Percentiles rank a stretch among this genome's conserved stretches.
Conservation (phyloP, 176 grass and related monocot species). For the Eleusine indica region DNA sequence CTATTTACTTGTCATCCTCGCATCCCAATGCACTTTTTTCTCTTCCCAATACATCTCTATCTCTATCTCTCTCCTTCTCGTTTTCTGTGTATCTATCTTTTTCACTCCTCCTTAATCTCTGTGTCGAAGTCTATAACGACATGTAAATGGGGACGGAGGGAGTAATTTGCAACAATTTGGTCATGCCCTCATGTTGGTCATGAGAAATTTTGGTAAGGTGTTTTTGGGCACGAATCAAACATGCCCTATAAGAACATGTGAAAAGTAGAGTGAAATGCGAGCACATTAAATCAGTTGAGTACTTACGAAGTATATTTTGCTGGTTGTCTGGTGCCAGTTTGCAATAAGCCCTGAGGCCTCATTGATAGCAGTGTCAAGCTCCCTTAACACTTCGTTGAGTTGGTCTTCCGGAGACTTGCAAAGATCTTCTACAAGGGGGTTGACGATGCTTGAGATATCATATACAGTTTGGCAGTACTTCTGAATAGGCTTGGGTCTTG, state of each 20-base stretch:
- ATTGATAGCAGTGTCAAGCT: conserved; percentile 63
- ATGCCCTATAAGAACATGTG: neutral
- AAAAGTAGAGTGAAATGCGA: neutral
- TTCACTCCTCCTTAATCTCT: too few relatives aligned
- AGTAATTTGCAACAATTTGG: too few relatives aligned
- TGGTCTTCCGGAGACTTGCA: conserved; percentile 61
- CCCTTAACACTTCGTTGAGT: conserved; percentile 58
- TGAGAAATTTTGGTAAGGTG: too few relatives aligned
- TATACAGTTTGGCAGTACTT: conserved; percentile 62
- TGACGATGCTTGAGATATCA: conserved; percentile 55
- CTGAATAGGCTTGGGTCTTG: conserved; percentile 58
- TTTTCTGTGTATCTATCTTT: too few relatives aligned
- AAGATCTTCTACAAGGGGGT: conserved; percentile 64
- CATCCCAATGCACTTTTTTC: too few relatives aligned
- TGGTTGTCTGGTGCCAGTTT: conserved; percentile 83
- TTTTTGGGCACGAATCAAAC: too few relatives aligned
- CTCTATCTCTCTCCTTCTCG: too few relatives aligned
- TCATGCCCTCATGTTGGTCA: too few relatives aligned
- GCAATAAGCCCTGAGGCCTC: conserved; percentile 62
- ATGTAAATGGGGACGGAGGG: too few relatives aligned
- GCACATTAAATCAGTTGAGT: conserved; percentile 16
- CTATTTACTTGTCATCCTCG: too few relatives aligned
- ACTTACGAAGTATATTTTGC: conserved; percentile 94
- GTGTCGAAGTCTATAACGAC: too few relatives aligned
- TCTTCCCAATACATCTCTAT: too few relatives aligned